Base-by-base conservation (phyloP, 768 basidiomycete genomes). In the Psilocybe sp. region DNA sequence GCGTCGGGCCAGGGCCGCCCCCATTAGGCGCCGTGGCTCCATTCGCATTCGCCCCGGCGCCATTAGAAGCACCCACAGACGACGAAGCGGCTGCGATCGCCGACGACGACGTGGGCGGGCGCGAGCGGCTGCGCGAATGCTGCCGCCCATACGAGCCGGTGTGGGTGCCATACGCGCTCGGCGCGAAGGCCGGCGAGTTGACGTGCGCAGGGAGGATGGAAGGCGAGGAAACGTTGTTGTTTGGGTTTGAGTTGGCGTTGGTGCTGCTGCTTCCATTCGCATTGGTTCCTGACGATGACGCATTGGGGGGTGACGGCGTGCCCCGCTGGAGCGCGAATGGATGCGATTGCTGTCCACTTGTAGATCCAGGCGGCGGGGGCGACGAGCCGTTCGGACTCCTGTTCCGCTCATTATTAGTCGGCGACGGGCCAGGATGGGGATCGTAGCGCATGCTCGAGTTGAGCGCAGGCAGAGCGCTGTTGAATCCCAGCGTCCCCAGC, bases 361-460 rank as follows among this genome's bases (percentile, higher is more conserved):
- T 14, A 12, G 20, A n/a, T 4, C 35, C 23, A n/a, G 19, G 20
- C 15, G 37, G 31, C 9, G 47, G 47, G 23, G 47, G 40, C 31
- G 36, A 16, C 2, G 38, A 28, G n/a, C 15, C 23, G 4, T 20
- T 16, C 11, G 15, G 28, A 50, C 47, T 13, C 62, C 40, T 1
- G 64, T 60, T 51, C 38, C 45, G 13, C 35, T 32, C 37, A 28
- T 9, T 52, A 28, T 9, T 52, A 19, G 31, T 40, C 23, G 23
- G 46, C 41, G 54, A 34, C 5, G 32, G 20, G 12, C 70, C 70
- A 1, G 73, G 69, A 47, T 74, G 71, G 14, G 73, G 74, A 28
- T 79, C 76, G 49, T 74, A 82, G 14, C 78, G 74, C 54, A 82
- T 70, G 46, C 71, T 69, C 16, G 78, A 76, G 60, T 75, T 78